These are phyloP conservation scores for Neonectria ditissima DNA, from an alignment of 2,329 filamentous ascomycete genomes.

Conservation along the genomic window DNA sequence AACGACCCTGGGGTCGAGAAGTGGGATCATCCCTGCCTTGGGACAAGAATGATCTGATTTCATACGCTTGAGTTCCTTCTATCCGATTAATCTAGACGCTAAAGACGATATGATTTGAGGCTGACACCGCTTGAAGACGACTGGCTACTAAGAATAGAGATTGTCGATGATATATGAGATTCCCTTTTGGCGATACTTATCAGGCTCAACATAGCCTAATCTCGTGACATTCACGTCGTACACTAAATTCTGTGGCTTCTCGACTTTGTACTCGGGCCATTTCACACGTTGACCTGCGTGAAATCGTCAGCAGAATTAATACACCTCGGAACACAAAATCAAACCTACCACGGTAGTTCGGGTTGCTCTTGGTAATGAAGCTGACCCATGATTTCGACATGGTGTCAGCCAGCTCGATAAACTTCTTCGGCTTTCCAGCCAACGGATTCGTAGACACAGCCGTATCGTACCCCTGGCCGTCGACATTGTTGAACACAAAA, in stretches of 20 bases:
- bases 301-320: background rate
- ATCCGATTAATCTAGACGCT: too few relatives aligned
- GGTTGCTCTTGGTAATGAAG: slow-evolving; percentile 8
- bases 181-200: background rate
- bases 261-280: background rate
- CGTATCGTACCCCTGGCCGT: slow-evolving; percentile 3
- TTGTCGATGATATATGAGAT: background rate
- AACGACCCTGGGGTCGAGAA: background rate
- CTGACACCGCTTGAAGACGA: too few relatives aligned
- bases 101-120: too few relatives aligned
- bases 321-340: too few relatives aligned
- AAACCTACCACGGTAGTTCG: slow-evolving; percentile 1
- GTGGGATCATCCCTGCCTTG: too few relatives aligned
- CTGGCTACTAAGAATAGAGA: background rate
- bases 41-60: too few relatives aligned
- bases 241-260: background rate
- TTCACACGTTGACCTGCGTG: background rate
- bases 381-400: slow-evolving; percentile 14
- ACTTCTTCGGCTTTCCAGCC: slow-evolving; percentile 12
- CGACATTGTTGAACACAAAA: slow-evolving; percentile 16
- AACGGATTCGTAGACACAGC: slow-evolving; percentile 4
- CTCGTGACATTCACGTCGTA: background rate
- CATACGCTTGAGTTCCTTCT: too few relatives aligned
- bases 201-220: background rate
- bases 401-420: slow-evolving; percentile 5